Base-by-base conservation (phyloP, 108 stramenopile genomes). In the Halocafeteria seosinensis region DNA sequence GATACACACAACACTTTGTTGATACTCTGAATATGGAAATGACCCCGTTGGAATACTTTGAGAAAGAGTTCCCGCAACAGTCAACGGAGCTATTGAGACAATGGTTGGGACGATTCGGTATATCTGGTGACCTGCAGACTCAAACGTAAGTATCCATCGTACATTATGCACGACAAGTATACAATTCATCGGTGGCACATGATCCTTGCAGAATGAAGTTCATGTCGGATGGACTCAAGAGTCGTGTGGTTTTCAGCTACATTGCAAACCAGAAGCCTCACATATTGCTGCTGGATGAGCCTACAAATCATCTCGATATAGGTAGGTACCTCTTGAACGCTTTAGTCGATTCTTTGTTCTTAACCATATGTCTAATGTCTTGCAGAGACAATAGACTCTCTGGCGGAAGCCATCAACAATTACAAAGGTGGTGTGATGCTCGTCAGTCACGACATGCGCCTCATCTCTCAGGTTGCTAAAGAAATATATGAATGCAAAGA, bases 1-100 rank as follows among this genome's bases (percentile, higher is more conserved):
- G 86, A 9, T 99, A 95, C 70, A 92, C 93, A 53, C 97, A 99
- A 84, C 97, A 99, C 66, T 94, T 92, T 55, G 92, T 92, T 37
- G 97, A 99, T 60, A 88, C 90, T 72, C 77, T 99, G 17, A 93
- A 96, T 66, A 76, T 95, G 70, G 63, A 74, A 17, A 88, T 88
- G 86, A 88, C 90, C 0, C 94, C 97, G 4, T 71, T 98, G 31
- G 91, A 91, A 55, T 98, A 85, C 78, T 88, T 96, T 65, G 85
- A 85, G 58, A 66, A 59, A 6, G 61, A 79, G 30, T 90, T 88
- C 68, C 87, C 88, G 34, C 60, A 65, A 29, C 31, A 61, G 50
- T 68, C 85, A 0, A 76, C 88, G 55, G 87, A 88, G 32, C 83
- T 73, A 69, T 82, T 88, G 62, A 76, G 89, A 28, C 76, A 83